Evolutionary conservation across 495 filamentous ascomycete species (phyloP).

Genomic region (Aspergillus haitiensis): DNA sequence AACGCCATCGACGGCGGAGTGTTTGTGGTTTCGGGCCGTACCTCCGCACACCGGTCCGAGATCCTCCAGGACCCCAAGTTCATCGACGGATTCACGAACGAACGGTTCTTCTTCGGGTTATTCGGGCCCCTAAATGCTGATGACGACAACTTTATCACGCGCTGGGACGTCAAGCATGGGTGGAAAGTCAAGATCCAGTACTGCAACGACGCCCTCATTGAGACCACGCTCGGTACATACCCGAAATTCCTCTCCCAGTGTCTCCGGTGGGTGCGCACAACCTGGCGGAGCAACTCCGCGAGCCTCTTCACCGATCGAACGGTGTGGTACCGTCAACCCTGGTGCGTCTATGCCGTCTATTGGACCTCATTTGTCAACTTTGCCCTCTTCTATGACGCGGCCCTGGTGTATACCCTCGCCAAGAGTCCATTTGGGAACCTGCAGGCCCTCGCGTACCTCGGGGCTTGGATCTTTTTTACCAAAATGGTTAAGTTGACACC

Average conservation of each 20-base stretch:
- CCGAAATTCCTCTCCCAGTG: conserved; percentile 61
- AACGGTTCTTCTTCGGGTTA: conserved; percentile 51
- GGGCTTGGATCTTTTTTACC: conserved; percentile 45
- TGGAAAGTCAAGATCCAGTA: conserved; percentile 66
- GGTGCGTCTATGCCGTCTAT: conserved; percentile 62
- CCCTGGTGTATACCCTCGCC: conserved; percentile 36
- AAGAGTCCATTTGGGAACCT: background rate
- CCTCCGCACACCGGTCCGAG: conserved; percentile 47
- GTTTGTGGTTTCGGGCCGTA: conserved; percentile 56
- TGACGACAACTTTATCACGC: conserved; percentile 70
- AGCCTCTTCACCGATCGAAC: conserved; percentile 54
- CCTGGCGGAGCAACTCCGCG: conserved; percentile 62
- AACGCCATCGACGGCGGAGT: conserved; percentile 57
- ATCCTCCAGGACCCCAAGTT: conserved; percentile 50
- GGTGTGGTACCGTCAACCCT: conserved; percentile 55
- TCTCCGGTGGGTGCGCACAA: conserved; percentile 62
- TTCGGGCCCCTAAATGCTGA: conserved; percentile 55
- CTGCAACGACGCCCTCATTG: conserved; percentile 54
- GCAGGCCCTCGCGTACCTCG: conserved; percentile 13
- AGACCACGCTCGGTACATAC: conserved; percentile 58
- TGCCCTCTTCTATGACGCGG: conserved; percentile 55
- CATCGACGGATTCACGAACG: conserved; percentile 54
- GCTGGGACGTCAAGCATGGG: conserved; percentile 55
- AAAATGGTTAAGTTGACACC: conserved; percentile 63
- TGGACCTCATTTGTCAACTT: conserved; percentile 60